A percentile compares a stretch with the other conserved stretches of the same genome.
phyloP scores from a whole-genome alignment of 106 monocot species.

The Allium cepa region DNA sequence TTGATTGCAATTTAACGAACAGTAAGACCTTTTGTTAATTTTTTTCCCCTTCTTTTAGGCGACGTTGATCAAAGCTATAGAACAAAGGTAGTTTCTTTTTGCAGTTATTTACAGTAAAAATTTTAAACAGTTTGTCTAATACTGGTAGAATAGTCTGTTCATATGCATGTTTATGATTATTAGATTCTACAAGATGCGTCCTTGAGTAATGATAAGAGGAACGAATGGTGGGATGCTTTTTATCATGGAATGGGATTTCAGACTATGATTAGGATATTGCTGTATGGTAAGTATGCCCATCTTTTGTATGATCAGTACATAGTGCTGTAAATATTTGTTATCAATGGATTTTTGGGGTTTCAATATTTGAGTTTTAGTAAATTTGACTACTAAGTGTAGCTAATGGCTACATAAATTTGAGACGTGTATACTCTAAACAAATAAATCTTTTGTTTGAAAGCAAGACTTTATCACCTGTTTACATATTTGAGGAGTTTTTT shows the following conservation, averaged over 20 bases:
- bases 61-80: slow-evolving; percentile 27
- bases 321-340: neutral
- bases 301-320: neutral
- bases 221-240: slow-evolving; percentile 38
- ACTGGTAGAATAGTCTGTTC: neutral
- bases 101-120: neutral
- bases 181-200: slow-evolving; percentile 32
- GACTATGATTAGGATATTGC: slow-evolving; percentile 51
- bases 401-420: neutral
- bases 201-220: slow-evolving; percentile 32
- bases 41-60: slow-evolving; percentile 20
- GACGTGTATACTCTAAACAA: neutral
- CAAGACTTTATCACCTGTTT: neutral
- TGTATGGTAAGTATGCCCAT: slow-evolving; percentile 42
- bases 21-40: no score
- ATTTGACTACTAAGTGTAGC: neutral
- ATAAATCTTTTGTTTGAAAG: no score
- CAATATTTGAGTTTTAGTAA: neutral
- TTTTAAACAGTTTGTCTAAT: neutral
- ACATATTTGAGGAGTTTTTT: neutral
- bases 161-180: neutral
- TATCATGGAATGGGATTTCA: slow-evolving; percentile 74
- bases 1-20: neutral
- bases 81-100: slow-evolving; percentile 44
- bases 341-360: neutral